Evolutionary conservation across 2,329 filamentous ascomycete species (phyloP), one percentile per base, ranked within the genome.

Genomic region (Stagonosporopsis rhizophila): DNA sequence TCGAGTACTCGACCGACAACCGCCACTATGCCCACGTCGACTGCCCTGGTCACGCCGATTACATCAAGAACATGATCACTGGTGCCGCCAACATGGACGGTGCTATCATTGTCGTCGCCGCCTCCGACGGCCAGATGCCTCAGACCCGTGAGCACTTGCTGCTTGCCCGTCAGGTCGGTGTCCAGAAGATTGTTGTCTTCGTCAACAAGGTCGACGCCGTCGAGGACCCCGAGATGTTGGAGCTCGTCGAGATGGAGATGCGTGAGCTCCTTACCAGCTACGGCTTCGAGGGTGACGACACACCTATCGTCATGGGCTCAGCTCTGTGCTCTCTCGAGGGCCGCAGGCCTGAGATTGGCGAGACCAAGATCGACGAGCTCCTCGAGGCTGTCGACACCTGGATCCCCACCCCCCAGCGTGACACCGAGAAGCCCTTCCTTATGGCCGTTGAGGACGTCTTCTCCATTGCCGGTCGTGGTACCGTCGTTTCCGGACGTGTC

Each of bases 1-100:
- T 99, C 82, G 95, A 99, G 84, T 99, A 98, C 85, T 82, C 91
- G 70, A 99, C 95, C 78, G 91, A 96, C 0, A 85, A 84, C 77
- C 89, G 95, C 75, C 95, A 99, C 84, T 99, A 99, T 83, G 95
- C 95, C 73, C 95, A 99, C 87, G 95, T 99, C 83, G 95, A 99
- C 87, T 99, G 95, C 82, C 95, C 95, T 57, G 95, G 95, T 81
- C 95, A 99, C 89, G 95, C 95, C 81, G 95, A 99, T 92, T 99
- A 99, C 86, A 98, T 99, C 85, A 99, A 99, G 88, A 99, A 99
- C 89, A 99, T 99, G 95, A 99, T 99, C 80, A 99, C 95, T 68
- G 95, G 95, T 88, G 93, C 95, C 62, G 94, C 96, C 73, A 96
- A 92, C 85, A 99, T 99, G 95, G 95, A 99, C 73, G 95, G 95